Percentiles rank a stretch among this genome's conserved stretches.
These are phyloP conservation scores for Saccharomyces jurei DNA, from an alignment of 805 yeast species.

Conservation along the genomic window DNA sequence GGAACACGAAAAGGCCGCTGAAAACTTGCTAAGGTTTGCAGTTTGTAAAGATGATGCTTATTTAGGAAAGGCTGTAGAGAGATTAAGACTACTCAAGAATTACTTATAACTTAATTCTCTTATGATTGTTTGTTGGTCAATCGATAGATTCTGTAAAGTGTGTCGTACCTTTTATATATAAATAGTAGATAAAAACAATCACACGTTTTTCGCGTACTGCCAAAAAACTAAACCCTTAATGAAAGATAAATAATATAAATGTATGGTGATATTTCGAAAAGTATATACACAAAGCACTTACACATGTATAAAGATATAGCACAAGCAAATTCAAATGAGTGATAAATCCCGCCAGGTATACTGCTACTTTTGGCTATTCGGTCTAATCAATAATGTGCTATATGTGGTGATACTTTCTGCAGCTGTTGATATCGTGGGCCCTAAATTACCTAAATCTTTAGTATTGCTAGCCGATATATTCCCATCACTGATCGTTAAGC, in stretches of 20 bases:
- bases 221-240: not conserved
- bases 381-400: conserved; percentile 77
- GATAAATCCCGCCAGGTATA: conserved; percentile 25
- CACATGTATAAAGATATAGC: not conserved
- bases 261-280: not conserved
- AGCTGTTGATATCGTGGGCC: conserved; percentile 86
- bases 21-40: conserved; percentile 84
- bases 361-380: conserved; percentile 68
- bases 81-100: conserved; percentile 61
- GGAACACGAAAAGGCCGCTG: conserved; percentile 66
- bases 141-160: not conserved
- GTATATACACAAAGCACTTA: not conserved
- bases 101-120: conserved; percentile 36
- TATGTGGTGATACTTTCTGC: conserved; percentile 89
- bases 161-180: not conserved
- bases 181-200: not conserved
- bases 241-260: not conserved
- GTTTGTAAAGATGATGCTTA: conserved; percentile 87
- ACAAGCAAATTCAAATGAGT: not conserved
- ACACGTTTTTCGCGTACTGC: not conserved
- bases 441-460: conserved; percentile 71
- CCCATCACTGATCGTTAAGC: conserved; percentile 69
- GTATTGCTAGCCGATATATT: conserved; percentile 80
- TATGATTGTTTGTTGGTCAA: not conserved
- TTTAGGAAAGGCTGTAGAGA: conserved; percentile 71